Evolutionary conservation across 2,329 filamentous ascomycete genomes (phyloP), one percentile per base, ranked within the genome.

Genomic region (Fusarium agapanthi): DNA sequence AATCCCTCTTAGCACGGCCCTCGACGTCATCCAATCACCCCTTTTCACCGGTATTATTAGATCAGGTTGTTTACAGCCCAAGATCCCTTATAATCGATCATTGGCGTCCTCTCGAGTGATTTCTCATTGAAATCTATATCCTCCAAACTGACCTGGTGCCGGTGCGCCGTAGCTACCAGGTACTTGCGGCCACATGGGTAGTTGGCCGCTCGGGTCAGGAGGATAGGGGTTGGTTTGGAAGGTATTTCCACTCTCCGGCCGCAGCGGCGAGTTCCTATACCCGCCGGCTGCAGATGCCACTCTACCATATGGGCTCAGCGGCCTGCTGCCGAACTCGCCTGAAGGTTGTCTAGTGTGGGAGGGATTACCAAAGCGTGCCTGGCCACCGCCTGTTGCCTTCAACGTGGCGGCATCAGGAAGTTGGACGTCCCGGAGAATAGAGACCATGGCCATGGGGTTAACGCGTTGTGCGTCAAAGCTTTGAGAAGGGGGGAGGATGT

Each of bases 381-480:
- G 82, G 9, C 79, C 81, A 37, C 80, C 81, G 15, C 77, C 80
- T 51, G 79, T 81, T 38, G 83, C 79, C 77, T 88, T 90, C 86
- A 89, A 90, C 14, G 86, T 83, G 37, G 81, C 82, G 70, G 86
- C 88, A 69, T 89, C 88, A 0, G 92, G 93, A 15, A 96, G 85
- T 30, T 88, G 84, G 12, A 92, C 89, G 60, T 90, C 87, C 37
- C 90, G 88, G 28, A 99, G 85, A 44, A 98, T 85, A 37, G 89
- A 88, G 12, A 96, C 91, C 83, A 98, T 86, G 65, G 88, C 90
- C 38, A 90, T 85, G 0, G 94, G 84, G 71, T 89, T 92, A 76
- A 97, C 92, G 16, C 90, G 88, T 43, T 89, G 88, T 26, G 89
- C 88, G 59, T 91, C 89, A 81, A 97, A 98, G 13, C 89, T 86